Evolutionary conservation across 495 filamentous ascomycete genomes (phyloP).

Genomic region (Aspergillus saccharolyticus): DNA sequence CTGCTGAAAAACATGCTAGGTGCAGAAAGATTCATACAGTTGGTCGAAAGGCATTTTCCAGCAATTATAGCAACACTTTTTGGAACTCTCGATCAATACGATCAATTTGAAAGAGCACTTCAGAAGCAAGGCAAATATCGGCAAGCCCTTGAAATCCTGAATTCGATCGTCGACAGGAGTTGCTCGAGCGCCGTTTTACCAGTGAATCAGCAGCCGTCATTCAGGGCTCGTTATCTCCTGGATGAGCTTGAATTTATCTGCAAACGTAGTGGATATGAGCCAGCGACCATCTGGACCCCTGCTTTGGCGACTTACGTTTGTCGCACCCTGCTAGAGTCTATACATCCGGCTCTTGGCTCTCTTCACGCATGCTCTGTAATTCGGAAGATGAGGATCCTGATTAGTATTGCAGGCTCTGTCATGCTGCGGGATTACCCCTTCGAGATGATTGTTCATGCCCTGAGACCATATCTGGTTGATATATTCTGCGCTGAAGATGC

Average conservation of each 20-base stretch:
- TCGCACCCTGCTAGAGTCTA: slow-evolving; percentile 69
- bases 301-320: slow-evolving; percentile 68
- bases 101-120: slow-evolving; percentile 69
- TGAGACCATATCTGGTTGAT: slow-evolving; percentile 74
- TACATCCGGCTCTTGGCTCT: slow-evolving; percentile 83
- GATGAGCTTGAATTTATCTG: slow-evolving; percentile 74
- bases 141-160: slow-evolving; percentile 57
- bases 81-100: slow-evolving; percentile 62
- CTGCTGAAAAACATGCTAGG: slow-evolving; percentile 66
- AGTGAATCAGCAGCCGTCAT: slow-evolving; percentile 77
- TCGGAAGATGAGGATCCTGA: slow-evolving; percentile 75
- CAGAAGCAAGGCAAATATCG: slow-evolving; percentile 54
- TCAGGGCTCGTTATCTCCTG: slow-evolving; percentile 68
- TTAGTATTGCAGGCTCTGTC: slow-evolving; percentile 67
- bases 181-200: slow-evolving; percentile 57
- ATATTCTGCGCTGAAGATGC: slow-evolving; percentile 88
- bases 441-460: slow-evolving; percentile 83
- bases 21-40: slow-evolving; percentile 52
- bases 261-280: slow-evolving; percentile 59
- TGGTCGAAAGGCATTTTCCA: slow-evolving; percentile 64
- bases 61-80: slow-evolving; percentile 72
- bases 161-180: slow-evolving; percentile 60
- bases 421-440: slow-evolving; percentile 75
- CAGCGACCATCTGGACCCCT: slow-evolving; percentile 68
- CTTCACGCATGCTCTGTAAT: slow-evolving; percentile 81